Percentiles rank a stretch among this genome's conserved stretches.
These are phyloP conservation scores for Cicer arietinum DNA, from an alignment of 306 rosid species.

Conservation along the genomic window DNA sequence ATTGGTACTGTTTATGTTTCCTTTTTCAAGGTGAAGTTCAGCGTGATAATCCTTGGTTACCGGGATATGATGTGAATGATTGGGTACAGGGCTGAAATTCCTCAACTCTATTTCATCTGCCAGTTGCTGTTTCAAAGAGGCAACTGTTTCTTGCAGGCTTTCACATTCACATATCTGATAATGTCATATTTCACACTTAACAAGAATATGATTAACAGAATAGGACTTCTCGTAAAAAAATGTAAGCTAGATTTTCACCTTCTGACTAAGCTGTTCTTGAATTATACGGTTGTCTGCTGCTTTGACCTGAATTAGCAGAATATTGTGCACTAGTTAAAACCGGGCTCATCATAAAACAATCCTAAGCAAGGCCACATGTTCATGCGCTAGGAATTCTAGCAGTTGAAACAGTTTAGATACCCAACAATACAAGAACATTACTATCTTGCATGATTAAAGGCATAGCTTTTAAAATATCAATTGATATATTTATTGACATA, in stretches of 20 bases:
- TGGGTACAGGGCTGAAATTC: slow-evolving; percentile 52
- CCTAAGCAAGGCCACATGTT: slow-evolving; percentile 34
- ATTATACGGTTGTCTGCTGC: slow-evolving; percentile 91
- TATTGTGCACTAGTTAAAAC: slow-evolving; percentile 34
- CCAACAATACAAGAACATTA: slow-evolving; percentile 29
- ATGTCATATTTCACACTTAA: slow-evolving; percentile 43
- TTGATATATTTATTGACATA: slow-evolving; percentile 26
- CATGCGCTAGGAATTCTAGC: slow-evolving; percentile 27
- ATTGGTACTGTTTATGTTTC: slow-evolving; percentile 44
- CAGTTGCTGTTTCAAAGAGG: slow-evolving; percentile 83
- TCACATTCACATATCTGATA: slow-evolving; percentile 78
- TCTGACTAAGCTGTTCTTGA: slow-evolving; percentile 91
- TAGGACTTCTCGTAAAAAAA: slow-evolving; percentile 9
- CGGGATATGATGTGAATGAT: slow-evolving; percentile 47
- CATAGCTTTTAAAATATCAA: slow-evolving; percentile 36
- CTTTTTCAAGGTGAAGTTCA: slow-evolving; percentile 51
- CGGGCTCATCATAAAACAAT: slow-evolving; percentile 13
- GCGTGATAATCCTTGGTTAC: slow-evolving; percentile 47
- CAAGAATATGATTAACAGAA: slow-evolving; percentile 18
- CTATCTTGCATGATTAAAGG: slow-evolving; percentile 38
- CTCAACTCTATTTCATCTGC: slow-evolving; percentile 65
- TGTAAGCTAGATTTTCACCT: slow-evolving; percentile 55
- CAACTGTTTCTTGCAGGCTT: slow-evolving; percentile 71
- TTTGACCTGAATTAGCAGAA: slow-evolving; percentile 74
- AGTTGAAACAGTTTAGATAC: slow-evolving; percentile 33